Percentiles rank a stretch among this genome's conserved stretches.
Conservation (phyloP, 352 stramenopile species). For the Lagenidium giganteum region DNA sequence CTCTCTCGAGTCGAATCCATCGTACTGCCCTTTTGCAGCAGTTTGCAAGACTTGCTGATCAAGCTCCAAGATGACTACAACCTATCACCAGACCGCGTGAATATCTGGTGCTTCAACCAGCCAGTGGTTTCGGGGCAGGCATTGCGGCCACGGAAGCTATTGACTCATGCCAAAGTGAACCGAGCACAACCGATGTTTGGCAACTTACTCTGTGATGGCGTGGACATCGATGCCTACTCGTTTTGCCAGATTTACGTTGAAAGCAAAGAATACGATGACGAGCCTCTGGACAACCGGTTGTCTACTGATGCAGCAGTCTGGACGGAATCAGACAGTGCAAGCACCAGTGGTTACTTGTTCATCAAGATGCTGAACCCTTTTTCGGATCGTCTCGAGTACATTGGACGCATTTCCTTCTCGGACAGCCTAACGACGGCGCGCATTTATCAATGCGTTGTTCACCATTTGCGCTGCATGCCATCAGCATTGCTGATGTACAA, state of each 20-base stretch:
- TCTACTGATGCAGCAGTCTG: too few species aligned
- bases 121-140: constrained; percentile 66
- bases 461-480: constrained; percentile 28
- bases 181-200: constrained; percentile 56
- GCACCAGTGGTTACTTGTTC: constrained; percentile 40
- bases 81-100: constrained; percentile 21
- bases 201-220: constrained; percentile 60
- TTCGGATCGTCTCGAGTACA: constrained; percentile 32
- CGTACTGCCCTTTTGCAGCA: constrained; percentile 65
- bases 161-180: constrained; percentile 37
- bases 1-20: constrained; percentile 39
- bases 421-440: constrained; percentile 19
- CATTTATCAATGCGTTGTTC: constrained; percentile 46
- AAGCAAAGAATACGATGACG: constrained; percentile 23
- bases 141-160: constrained; percentile 61
- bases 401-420: constrained; percentile 32
- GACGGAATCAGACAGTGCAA: neutral
- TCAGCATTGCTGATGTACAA: constrained; percentile 57
- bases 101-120: constrained; percentile 78
- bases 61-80: constrained; percentile 26
- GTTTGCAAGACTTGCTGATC: constrained; percentile 43
- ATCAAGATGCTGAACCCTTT: constrained; percentile 52
- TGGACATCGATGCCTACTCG: constrained; percentile 83
- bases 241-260: constrained; percentile 78
- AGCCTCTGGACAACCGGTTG: constrained; percentile 35